A percentile compares a stretch with the other conserved stretches of the same genome.
phyloP scores from a whole-genome alignment of 352 stramenopile genomes.

The Pythium sukuiense region DNA sequence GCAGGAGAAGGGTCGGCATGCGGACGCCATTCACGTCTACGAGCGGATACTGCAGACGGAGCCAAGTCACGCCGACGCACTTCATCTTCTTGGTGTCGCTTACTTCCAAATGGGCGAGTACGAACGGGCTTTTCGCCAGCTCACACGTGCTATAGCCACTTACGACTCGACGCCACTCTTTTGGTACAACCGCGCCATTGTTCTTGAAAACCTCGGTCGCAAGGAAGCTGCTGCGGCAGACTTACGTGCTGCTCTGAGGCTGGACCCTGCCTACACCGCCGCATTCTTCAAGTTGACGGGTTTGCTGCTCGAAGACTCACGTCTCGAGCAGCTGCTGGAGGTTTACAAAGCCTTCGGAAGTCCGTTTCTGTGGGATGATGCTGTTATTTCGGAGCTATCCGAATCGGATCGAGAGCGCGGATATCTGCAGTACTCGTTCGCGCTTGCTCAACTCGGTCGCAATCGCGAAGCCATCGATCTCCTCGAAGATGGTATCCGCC shows the following conservation, averaged over 20 bases:
- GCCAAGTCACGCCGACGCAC: conserved; percentile 35
- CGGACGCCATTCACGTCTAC: conserved; percentile 40
- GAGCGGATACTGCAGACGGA: conserved; percentile 33
- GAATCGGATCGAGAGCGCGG: conserved; percentile 31
- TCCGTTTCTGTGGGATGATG: conserved; percentile 11
- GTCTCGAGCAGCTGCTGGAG: conserved; percentile 15
- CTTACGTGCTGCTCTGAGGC: conserved; percentile 17
- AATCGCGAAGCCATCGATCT: conserved; percentile 36
- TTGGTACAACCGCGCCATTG: conserved; percentile 24
- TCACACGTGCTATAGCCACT: conserved; percentile 20
- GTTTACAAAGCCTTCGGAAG: conserved; percentile 31
- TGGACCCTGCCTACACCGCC: conserved; percentile 22
- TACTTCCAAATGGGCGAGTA: conserved; percentile 18
- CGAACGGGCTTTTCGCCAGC: conserved; percentile 25
- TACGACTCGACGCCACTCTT: conserved; percentile 17
- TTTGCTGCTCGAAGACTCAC: conserved; percentile 8
- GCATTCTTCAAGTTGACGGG: conserved; percentile 36
- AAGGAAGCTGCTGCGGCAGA: conserved; percentile 10
- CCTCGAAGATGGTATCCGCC: conserved; percentile 26
- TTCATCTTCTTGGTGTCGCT: conserved; percentile 48
- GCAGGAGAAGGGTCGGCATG: conserved; percentile 31
- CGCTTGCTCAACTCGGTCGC: conserved; percentile 28
- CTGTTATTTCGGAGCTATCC: background rate
- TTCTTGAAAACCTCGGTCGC: conserved; percentile 7
- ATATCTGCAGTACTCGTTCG: conserved; percentile 46